phyloP scores from a whole-genome alignment of 306 rosid species.

The Betula pendula region DNA sequence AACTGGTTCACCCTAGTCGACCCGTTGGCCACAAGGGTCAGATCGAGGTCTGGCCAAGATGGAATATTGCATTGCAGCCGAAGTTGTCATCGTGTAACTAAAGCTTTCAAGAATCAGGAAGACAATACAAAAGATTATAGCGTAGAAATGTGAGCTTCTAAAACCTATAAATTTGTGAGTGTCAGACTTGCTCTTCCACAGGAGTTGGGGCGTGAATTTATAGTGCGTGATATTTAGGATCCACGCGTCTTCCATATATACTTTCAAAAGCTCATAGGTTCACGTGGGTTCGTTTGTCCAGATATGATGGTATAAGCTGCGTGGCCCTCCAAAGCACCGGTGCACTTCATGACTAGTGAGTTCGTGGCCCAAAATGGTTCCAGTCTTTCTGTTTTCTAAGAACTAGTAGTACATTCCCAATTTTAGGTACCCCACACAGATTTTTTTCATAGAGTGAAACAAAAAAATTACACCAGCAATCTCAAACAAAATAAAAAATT shows the following conservation, averaged over 20 bases:
- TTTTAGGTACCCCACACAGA: no score
- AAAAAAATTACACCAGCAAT: no score
- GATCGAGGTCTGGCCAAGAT: slow-evolving; percentile 33
- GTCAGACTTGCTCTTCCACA: no score
- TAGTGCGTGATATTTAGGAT: slow-evolving; percentile 27
- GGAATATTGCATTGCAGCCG: slow-evolving; percentile 46
- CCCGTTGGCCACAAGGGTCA: slow-evolving; percentile 13
- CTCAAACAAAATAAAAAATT: no score
- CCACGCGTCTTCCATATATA: slow-evolving; percentile 36
- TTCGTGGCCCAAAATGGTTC: slow-evolving; percentile 7
- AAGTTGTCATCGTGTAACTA: slow-evolving; percentile 45
- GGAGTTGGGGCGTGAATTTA: neutral
- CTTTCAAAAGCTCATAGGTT: slow-evolving; percentile 31
- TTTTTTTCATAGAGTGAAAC: no score
- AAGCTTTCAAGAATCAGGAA: no score
- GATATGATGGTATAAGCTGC: slow-evolving; percentile 29
- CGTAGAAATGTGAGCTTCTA: neutral
- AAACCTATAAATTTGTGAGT: no score
- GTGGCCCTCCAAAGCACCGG: slow-evolving; percentile 33
- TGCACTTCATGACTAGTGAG: neutral
- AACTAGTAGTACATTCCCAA: neutral
- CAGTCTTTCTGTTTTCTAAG: neutral
- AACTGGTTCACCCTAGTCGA: slow-evolving; percentile 32
- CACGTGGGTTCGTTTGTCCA: slow-evolving; percentile 48
- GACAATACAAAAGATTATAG: no score